phyloP scores from a whole-genome alignment of 2,329 filamentous ascomycete species.

The Exophiala xenobiotica region DNA sequence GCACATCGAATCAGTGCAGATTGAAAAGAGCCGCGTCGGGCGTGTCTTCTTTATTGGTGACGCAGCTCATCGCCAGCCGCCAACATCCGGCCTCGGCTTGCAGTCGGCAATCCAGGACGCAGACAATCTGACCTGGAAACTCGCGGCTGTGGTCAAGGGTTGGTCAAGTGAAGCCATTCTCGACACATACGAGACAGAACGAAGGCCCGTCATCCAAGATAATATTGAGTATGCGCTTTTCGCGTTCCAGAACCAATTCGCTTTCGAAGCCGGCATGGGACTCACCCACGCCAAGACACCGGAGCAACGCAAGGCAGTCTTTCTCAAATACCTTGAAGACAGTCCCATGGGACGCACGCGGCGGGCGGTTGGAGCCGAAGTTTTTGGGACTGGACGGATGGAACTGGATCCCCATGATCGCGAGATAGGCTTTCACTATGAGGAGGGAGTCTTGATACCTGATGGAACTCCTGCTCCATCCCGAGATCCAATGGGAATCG shows the following conservation, averaged over 20 bases:
- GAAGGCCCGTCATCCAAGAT: slow-evolving; percentile 35
- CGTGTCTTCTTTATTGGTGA: slow-evolving; percentile 39
- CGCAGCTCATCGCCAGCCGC: slow-evolving; percentile 35
- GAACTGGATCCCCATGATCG: background rate
- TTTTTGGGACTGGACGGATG: background rate
- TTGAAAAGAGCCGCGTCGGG: slow-evolving; percentile 31
- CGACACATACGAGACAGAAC: slow-evolving; percentile 43
- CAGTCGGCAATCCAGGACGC: slow-evolving; percentile 35
- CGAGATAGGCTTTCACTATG: slow-evolving; percentile 3
- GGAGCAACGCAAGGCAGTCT: background rate
- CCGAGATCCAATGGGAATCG: background rate
- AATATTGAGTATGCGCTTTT: slow-evolving; percentile 28
- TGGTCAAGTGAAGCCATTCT: slow-evolving; percentile 32
- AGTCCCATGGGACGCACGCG: background rate
- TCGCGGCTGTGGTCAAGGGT: slow-evolving; percentile 37
- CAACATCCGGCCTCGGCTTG: slow-evolving; percentile 36
- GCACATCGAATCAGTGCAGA: slow-evolving; percentile 31
- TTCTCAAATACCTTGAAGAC: background rate
- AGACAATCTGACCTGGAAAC: slow-evolving; percentile 46
- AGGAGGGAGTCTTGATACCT: background rate
- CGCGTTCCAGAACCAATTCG: background rate
- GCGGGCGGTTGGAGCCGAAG: background rate
- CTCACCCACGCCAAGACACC: background rate
- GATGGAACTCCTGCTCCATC: background rate
- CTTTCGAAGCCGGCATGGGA: background rate